A percentile compares a stretch with the other conserved stretches of the same genome.
These are phyloP conservation scores for Hemisphaericaspora nanyangensis DNA, from an alignment of 805 yeast species.

Conservation along the genomic window DNA sequence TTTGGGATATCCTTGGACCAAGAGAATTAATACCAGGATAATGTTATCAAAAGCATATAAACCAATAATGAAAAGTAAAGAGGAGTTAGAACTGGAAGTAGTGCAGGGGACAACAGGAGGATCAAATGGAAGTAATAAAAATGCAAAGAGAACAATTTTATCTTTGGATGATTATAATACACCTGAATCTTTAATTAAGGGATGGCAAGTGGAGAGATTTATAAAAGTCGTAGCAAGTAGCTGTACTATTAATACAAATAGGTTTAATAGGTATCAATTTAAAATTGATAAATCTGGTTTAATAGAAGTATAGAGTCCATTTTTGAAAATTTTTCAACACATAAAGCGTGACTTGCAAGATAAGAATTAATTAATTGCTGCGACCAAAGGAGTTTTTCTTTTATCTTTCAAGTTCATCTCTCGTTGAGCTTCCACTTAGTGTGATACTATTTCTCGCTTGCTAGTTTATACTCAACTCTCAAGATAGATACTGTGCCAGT, in stretches of 20 bases:
- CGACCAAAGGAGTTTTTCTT: too few species aligned
- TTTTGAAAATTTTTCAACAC: too few species aligned
- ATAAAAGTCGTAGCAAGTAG: slow-evolving; percentile 16
- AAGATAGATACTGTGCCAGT: too few species aligned
- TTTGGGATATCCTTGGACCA: slow-evolving; percentile 32
- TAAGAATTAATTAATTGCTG: too few species aligned
- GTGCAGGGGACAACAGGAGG: slow-evolving; percentile 12
- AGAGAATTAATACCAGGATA: slow-evolving; percentile 20
- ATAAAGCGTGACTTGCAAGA: too few species aligned
- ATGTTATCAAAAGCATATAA: slow-evolving; percentile 26
- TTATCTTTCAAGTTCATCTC: too few species aligned
- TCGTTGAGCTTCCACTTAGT: too few species aligned
- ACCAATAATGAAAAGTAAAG: slow-evolving; percentile 14
- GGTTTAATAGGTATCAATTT: slow-evolving; percentile 13
- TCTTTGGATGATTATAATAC: neutral
- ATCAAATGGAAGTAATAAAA: slow-evolving; percentile 11
- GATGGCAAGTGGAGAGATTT: slow-evolving; percentile 27
- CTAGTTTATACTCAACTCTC: too few species aligned
- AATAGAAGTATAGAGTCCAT: slow-evolving; percentile 7
- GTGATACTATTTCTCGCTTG: too few species aligned
- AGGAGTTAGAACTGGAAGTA: slow-evolving; percentile 10
- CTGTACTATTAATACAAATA: slow-evolving; percentile 4
- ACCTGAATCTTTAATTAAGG: slow-evolving; percentile 12
- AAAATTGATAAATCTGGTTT: slow-evolving; percentile 15
- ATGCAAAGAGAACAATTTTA: slow-evolving; percentile 1